A percentile compares a stretch with the other conserved stretches of the same genome.
These are phyloP conservation scores for Lindgomyces ingoldianus DNA, from an alignment of 495 filamentous ascomycete genomes.

Conservation along the genomic window DNA sequence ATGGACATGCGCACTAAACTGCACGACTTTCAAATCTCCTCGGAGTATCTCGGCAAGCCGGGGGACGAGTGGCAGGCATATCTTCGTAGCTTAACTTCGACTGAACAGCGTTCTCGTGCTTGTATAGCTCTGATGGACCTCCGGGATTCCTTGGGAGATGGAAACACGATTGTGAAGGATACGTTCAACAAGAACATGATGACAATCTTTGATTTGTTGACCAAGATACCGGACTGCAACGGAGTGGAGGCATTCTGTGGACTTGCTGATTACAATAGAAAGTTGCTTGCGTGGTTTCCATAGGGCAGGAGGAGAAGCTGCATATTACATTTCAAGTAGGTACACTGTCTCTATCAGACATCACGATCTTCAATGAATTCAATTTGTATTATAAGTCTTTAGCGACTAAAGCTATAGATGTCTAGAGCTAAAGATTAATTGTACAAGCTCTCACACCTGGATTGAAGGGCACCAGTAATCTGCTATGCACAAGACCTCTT, in stretches of 20 bases:
- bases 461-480: constrained; percentile 15
- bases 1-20: not conserved
- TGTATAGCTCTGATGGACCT: not conserved
- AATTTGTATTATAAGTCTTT: no score
- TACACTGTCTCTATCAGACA: no score
- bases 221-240: not conserved
- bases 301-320: no score
- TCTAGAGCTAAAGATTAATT: no score
- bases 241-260: not conserved
- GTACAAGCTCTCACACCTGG: constrained; percentile 23
- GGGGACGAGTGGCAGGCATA: not conserved
- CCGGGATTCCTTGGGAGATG: not conserved
- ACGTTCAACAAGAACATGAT: not conserved
- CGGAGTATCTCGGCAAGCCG: not conserved
- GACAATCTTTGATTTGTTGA: not conserved
- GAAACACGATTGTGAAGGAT: not conserved
- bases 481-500: not conserved
- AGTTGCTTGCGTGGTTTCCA: not conserved
- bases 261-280: not conserved
- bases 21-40: not conserved
- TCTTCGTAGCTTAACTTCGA: not conserved
- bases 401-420: no score
- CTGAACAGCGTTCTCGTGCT: not conserved
- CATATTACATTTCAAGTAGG: no score
- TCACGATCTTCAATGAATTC: no score